These are phyloP conservation scores for Ascochyta lentis DNA, from an alignment of 2,329 filamentous ascomycete species.

Conservation along the genomic window DNA sequence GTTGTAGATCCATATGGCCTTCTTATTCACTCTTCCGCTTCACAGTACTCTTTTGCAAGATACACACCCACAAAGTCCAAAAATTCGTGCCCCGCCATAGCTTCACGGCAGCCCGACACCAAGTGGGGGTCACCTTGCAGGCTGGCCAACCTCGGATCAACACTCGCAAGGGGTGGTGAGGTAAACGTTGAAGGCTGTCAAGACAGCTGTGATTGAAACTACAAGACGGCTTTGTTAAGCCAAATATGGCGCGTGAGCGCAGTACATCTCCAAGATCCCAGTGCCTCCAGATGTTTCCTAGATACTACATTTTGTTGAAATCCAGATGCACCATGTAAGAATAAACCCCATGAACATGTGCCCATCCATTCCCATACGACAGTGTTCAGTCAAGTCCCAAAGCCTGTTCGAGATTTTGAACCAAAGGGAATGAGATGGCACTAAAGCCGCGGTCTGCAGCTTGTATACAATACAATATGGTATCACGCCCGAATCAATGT, in stretches of 20 bases:
- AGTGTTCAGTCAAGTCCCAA: slow-evolving; percentile 10
- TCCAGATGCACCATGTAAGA: slow-evolving; percentile 1
- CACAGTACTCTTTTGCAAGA: not conserved
- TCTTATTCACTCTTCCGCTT: not conserved
- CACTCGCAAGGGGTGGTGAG: not conserved
- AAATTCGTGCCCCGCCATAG: slow-evolving; percentile 1
- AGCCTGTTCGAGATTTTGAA: not conserved
- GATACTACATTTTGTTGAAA: slow-evolving; percentile 5
- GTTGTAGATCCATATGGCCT: not conserved
- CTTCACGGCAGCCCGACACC: not conserved
- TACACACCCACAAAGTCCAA: not conserved
- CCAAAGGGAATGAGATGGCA: slow-evolving; percentile 27
- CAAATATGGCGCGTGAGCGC: slow-evolving; percentile 11
- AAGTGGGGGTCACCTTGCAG: slow-evolving; percentile 5
- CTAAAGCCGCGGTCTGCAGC: slow-evolving; percentile 27
- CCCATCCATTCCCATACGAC: not conserved
- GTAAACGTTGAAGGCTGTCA: not conserved
- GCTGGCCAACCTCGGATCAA: not conserved
- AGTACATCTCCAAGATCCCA: slow-evolving; percentile 8
- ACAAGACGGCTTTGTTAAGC: slow-evolving; percentile 1
- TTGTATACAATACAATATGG: slow-evolving; percentile 35
- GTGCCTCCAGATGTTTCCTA: slow-evolving; percentile 2
- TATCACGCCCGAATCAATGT: slow-evolving; percentile 30
- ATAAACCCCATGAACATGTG: not conserved
- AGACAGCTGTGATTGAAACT: slow-evolving; percentile 8